phyloP scores from a whole-genome alignment of 2,329 filamentous ascomycete genomes.

The Chalaropsis thielavioides region DNA sequence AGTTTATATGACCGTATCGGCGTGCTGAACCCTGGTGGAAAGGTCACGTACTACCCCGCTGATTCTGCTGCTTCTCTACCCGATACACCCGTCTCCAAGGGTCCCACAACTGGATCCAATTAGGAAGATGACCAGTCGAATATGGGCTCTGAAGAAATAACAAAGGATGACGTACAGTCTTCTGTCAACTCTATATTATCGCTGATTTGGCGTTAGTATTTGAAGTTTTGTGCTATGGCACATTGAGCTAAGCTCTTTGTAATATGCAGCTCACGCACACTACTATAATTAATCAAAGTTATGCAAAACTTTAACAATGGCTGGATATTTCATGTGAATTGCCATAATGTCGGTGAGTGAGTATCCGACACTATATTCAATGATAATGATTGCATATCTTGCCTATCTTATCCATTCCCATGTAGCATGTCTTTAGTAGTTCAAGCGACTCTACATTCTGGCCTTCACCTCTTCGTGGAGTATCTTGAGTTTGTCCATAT shows the following conservation, averaged over 20 bases:
- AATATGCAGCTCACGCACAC: neutral
- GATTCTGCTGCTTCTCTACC: slow-evolving; percentile 18
- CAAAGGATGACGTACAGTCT: neutral
- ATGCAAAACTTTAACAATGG: neutral
- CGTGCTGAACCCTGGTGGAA: slow-evolving; percentile 51
- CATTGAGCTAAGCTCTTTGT: neutral
- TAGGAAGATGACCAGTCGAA: neutral
- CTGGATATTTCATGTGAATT: too few species aligned
- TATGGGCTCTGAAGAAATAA: neutral
- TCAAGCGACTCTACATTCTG: slow-evolving; percentile 50
- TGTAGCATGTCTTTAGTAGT: neutral
- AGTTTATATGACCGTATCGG: slow-evolving; percentile 75
- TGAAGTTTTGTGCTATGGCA: neutral
- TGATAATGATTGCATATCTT: too few species aligned
- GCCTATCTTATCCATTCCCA: too few species aligned
- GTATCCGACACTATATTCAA: too few species aligned
- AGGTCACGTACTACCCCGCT: slow-evolving; percentile 52
- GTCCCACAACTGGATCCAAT: neutral
- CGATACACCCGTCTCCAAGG: slow-evolving; percentile 20
- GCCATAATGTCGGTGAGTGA: too few species aligned
- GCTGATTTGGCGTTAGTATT: slow-evolving; percentile 2
- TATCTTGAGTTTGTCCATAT: slow-evolving; percentile 73
- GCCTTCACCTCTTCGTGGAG: slow-evolving; percentile 72
- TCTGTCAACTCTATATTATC: neutral
- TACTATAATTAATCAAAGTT: too few species aligned